A percentile compares a stretch with the other conserved stretches of the same genome.
Conservation (phyloP, 176 grass and related monocot species). For the Typha latifolia region DNA sequence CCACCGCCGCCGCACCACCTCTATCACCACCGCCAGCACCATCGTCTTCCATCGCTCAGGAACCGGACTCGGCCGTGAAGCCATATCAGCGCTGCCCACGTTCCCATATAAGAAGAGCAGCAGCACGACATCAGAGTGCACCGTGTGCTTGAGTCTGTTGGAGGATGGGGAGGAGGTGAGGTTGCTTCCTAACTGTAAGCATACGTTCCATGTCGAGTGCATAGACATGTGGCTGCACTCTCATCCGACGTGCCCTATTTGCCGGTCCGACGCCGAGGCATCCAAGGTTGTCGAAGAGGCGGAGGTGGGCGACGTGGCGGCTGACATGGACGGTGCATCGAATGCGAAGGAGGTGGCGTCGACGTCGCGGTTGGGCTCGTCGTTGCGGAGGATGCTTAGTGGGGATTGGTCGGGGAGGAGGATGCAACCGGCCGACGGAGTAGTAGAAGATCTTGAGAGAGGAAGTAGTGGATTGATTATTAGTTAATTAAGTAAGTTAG, state of each 20-base stretch:
- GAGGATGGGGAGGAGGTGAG: conserved; percentile 47
- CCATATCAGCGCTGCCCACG: conserved; percentile 36
- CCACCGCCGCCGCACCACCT: conserved; percentile 2
- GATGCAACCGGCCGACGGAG: not conserved
- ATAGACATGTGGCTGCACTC: conserved; percentile 54
- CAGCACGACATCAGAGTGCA: not conserved
- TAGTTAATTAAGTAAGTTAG: no score
- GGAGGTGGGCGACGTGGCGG: not conserved
- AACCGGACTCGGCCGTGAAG: conserved; percentile 22
- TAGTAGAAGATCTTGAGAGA: not conserved
- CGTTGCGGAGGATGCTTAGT: not conserved
- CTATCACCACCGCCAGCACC: conserved; percentile 17
- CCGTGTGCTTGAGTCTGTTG: conserved; percentile 55
- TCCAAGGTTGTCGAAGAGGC: not conserved
- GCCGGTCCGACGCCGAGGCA: conserved; percentile 36
- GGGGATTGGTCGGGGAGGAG: not conserved
- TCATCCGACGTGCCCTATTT: conserved; percentile 64
- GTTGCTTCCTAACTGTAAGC: conserved; percentile 57
- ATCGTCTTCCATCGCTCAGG: not conserved
- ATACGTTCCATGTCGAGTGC: conserved; percentile 61
- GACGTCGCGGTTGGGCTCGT: not conserved
- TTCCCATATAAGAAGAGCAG: conserved; percentile 14
- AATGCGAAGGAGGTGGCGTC: not conserved
- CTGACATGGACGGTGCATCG: not conserved
- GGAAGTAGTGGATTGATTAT: no score